Percentiles rank a stretch among this genome's conserved stretches.
Evolutionary conservation across 345 rosid species (phyloP).

Genomic region (Bretschneidera sinensis): DNA sequence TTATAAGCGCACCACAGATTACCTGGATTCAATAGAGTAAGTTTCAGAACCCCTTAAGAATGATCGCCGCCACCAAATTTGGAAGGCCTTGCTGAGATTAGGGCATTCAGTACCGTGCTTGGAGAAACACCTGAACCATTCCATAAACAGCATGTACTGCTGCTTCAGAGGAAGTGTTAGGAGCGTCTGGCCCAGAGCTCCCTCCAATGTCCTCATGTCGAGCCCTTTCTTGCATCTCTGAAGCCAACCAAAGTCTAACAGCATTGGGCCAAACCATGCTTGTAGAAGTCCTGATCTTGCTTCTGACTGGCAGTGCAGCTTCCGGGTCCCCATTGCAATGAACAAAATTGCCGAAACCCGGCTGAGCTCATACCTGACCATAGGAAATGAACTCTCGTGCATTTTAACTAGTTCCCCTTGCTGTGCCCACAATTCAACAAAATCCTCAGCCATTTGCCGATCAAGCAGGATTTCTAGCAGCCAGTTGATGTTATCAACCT

Average conservation of each 20-base stretch:
- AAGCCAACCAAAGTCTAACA: slow-evolving; percentile 90
- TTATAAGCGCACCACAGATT: slow-evolving; percentile 6
- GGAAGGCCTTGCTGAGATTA: slow-evolving; percentile 87
- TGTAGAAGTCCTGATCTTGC: slow-evolving; percentile 61
- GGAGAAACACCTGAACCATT: slow-evolving; percentile 89
- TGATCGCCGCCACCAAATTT: slow-evolving; percentile 97
- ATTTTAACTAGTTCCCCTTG: slow-evolving; percentile 48
- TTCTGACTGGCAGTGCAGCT: slow-evolving; percentile 64
- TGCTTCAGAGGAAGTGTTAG: slow-evolving; percentile 66
- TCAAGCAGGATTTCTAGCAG: slow-evolving; percentile 78
- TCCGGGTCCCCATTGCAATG: slow-evolving; percentile 81
- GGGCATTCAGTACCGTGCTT: slow-evolving; percentile 79
- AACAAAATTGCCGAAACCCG: slow-evolving; percentile 67
- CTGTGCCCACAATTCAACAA: slow-evolving; percentile 70
- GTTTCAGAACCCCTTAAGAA: slow-evolving; percentile 75
- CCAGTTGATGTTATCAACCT: slow-evolving; percentile 87
- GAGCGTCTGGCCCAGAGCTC: slow-evolving; percentile 84
- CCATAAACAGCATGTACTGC: slow-evolving; percentile 75
- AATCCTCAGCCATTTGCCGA: slow-evolving; percentile 74
- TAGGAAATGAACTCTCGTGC: slow-evolving; percentile 66
- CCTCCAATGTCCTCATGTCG: slow-evolving; percentile 73
- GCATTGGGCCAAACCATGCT: slow-evolving; percentile 84
- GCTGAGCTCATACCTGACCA: slow-evolving; percentile 89
- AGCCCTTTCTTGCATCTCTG: slow-evolving; percentile 85
- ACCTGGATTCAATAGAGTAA: slow-evolving; percentile 47